Percentiles rank a stretch among this genome's conserved stretches.
Conservation (phyloP, 768 basidiomycete genomes). For the Tricholoma sp. region DNA sequence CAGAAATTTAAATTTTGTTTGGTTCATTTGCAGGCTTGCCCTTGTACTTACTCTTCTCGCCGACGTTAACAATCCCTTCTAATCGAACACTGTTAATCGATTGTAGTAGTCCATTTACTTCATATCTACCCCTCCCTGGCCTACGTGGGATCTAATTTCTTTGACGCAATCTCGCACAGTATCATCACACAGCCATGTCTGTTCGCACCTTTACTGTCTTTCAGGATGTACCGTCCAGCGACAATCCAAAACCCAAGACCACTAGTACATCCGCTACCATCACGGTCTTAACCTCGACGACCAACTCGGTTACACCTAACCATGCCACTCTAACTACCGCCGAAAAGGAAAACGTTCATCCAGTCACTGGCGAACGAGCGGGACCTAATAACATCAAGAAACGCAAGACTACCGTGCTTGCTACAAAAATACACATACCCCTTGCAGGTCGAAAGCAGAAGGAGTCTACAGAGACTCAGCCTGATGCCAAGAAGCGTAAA, state of each 20-base stretch:
- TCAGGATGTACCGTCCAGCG: conserved; percentile 45
- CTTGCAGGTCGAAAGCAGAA: conserved; percentile 39
- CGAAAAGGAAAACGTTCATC: conserved; percentile 81
- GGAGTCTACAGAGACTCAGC: conserved; percentile 37
- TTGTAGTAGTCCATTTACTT: neutral
- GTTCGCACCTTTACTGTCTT: conserved; percentile 60
- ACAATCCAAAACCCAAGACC: conserved; percentile 26
- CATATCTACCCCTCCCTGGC: neutral
- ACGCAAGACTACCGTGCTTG: conserved; percentile 56
- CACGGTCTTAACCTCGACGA: conserved; percentile 20
- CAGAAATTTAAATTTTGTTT: conserved; percentile 15
- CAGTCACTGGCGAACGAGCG: conserved; percentile 62
- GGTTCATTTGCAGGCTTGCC: conserved; percentile 12
- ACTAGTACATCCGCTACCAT: conserved; percentile 22
- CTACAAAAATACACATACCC: conserved; percentile 43
- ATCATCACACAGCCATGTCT: conserved; percentile 35
- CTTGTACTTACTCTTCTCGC: conserved; percentile 11
- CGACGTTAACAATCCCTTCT: conserved; percentile 4
- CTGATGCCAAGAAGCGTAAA: conserved; percentile 61
- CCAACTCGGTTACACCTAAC: conserved; percentile 14
- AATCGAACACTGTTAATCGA: conserved; percentile 1
- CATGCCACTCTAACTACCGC: conserved; percentile 29
- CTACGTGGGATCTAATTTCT: no score
- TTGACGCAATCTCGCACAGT: neutral
- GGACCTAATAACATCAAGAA: conserved; percentile 47